Percentiles rank a stretch among this genome's conserved stretches.
phyloP scores from a whole-genome alignment of 257 asterid genomes.

The Henckelia pumila region DNA sequence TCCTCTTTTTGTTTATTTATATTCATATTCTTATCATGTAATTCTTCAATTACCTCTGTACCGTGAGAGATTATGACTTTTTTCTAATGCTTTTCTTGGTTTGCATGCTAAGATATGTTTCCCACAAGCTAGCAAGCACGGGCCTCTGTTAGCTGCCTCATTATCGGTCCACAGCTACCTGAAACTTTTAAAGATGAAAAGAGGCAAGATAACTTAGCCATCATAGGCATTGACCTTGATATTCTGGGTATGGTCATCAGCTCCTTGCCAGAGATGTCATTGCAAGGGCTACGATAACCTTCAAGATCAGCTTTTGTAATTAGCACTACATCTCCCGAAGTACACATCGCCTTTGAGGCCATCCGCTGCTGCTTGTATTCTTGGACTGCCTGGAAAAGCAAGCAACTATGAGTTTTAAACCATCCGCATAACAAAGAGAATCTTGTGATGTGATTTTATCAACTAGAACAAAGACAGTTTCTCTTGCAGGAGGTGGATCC shows the following conservation, averaged over 20 bases:
- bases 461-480: background rate
- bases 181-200: constrained; percentile 73
- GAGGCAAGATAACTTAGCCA: constrained; percentile 78
- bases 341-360: constrained; percentile 40
- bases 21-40: background rate
- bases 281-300: constrained; percentile 68
- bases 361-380: constrained; percentile 60
- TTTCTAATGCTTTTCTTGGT: constrained; percentile 12
- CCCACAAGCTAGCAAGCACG: constrained; percentile 41
- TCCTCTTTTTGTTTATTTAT: constrained; percentile 7
- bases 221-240: constrained; percentile 56
- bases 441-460: background rate
- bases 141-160: constrained; percentile 72
- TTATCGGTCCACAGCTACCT: constrained; percentile 43
- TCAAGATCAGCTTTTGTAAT: constrained; percentile 90
- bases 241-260: constrained; percentile 38
- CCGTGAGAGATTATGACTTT: constrained; percentile 12
- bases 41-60: constrained; percentile 23
- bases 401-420: constrained; percentile 14
- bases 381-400: constrained; percentile 69
- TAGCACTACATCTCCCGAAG: constrained; percentile 70
- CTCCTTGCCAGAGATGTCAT: constrained; percentile 39
- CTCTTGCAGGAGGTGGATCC: background rate
- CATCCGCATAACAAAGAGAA: background rate
- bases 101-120: constrained; percentile 24